phyloP scores from a whole-genome alignment of 768 basidiomycete species.

The Suillus occidentalis region DNA sequence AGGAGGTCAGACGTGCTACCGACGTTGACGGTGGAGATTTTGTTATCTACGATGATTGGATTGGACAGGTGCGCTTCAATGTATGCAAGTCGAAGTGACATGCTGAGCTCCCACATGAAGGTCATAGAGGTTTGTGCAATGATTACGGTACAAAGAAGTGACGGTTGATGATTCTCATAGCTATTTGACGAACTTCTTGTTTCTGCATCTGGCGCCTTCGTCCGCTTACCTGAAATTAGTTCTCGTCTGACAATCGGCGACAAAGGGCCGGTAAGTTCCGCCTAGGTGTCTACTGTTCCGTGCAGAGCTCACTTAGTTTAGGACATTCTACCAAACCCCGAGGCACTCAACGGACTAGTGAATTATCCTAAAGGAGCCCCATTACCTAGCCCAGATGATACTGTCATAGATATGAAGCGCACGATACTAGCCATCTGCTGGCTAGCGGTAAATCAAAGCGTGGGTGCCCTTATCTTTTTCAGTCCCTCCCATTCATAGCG shows the following conservation, averaged over 20 bases:
- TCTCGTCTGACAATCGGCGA: slow-evolving; percentile 77
- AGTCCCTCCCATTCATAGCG: slow-evolving; percentile 38
- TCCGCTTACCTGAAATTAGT: slow-evolving; percentile 75
- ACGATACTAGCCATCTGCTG: slow-evolving; percentile 80
- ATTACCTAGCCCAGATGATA: slow-evolving; percentile 49
- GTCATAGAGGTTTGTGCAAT: slow-evolving; percentile 66
- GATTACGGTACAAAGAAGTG: background rate
- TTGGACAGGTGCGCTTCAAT: slow-evolving; percentile 72
- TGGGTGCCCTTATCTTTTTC: slow-evolving; percentile 34
- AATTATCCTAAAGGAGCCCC: slow-evolving; percentile 45
- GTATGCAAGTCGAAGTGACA: slow-evolving; percentile 1
- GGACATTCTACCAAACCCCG: slow-evolving; percentile 66
- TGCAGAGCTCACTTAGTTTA: slow-evolving; percentile 26
- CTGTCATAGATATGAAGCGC: slow-evolving; percentile 71
- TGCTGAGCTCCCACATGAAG: slow-evolving; percentile 33
- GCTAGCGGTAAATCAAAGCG: slow-evolving; percentile 87
- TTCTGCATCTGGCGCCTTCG: slow-evolving; percentile 65
- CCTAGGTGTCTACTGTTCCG: slow-evolving; percentile 3
- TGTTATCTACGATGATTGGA: slow-evolving; percentile 82
- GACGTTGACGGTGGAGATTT: slow-evolving; percentile 79
- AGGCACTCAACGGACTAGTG: slow-evolving; percentile 46
- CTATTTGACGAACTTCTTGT: slow-evolving; percentile 82
- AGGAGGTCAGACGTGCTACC: slow-evolving; percentile 55
- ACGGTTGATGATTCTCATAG: slow-evolving; percentile 38
- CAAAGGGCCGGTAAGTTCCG: slow-evolving; percentile 58